Conservation (phyloP, 2,329 filamentous ascomycete genomes). For the Elsinoe fawcettii region DNA sequence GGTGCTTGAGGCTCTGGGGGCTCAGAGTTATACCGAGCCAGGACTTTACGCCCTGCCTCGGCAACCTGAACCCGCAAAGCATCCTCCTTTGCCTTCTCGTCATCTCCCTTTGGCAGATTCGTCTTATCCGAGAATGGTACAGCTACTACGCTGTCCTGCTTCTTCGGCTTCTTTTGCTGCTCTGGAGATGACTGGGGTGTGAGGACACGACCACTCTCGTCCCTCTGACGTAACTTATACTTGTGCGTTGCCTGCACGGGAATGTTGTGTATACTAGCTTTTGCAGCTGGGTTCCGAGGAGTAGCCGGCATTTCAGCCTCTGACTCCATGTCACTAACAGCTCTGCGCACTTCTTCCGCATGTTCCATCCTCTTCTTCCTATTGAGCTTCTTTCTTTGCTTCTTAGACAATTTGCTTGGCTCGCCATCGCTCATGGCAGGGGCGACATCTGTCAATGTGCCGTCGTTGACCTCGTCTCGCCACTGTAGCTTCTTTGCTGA, state of each 20-base stretch:
- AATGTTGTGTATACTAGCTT: constrained; percentile 29
- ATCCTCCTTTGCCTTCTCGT: background rate
- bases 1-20: background rate
- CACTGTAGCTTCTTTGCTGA: constrained; percentile 23
- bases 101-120: background rate
- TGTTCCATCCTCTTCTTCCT: constrained; percentile 27
- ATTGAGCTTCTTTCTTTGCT: constrained; percentile 31
- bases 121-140: constrained; percentile 1
- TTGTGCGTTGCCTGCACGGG: background rate
- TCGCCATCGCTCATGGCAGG: constrained; percentile 16
- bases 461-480: constrained; percentile 21
- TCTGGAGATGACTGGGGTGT: constrained; percentile 1
- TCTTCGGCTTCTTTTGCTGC: constrained; percentile 5
- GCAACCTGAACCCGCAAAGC: constrained; percentile 2
- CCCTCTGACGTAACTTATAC: constrained; percentile 15
- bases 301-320: constrained; percentile 24
- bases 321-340: constrained; percentile 28
- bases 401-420: constrained; percentile 27
- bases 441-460: constrained; percentile 19
- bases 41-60: constrained; percentile 14
- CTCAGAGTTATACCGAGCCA: constrained; percentile 12
- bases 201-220: background rate
- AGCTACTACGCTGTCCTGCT: constrained; percentile 12
- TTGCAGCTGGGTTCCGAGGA: constrained; percentile 28
- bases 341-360: constrained; percentile 22